Conservation (phyloP, 2,329 filamentous ascomycete genomes). For the Zarea fungicola region DNA sequence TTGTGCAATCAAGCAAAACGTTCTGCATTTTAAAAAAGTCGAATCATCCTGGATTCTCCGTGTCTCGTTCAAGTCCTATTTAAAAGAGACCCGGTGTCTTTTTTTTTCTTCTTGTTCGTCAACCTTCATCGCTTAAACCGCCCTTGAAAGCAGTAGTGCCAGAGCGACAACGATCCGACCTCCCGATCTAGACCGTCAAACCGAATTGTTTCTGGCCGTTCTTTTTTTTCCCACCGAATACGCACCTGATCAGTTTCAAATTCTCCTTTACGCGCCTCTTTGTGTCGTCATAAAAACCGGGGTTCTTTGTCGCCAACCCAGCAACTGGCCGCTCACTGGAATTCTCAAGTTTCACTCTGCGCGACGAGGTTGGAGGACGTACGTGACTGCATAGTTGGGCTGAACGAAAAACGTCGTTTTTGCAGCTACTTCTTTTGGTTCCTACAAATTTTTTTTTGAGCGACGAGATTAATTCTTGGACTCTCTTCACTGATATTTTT, state of each 20-base stretch:
- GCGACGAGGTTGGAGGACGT: slow-evolving; percentile 10
- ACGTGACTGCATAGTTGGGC: slow-evolving; percentile 3
- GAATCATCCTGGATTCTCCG: background rate
- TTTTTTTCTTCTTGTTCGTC: background rate
- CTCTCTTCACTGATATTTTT: too few species aligned
- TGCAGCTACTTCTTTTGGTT: background rate
- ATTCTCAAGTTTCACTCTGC: slow-evolving; percentile 11
- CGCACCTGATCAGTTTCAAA: background rate
- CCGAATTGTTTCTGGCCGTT: background rate
- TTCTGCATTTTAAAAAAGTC: background rate
- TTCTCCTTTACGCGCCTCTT: background rate
- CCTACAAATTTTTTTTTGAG: background rate
- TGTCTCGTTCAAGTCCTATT: background rate
- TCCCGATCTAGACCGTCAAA: slow-evolving; percentile 1
- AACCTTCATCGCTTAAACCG: background rate
- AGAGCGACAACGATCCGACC: background rate
- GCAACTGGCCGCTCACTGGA: slow-evolving; percentile 10
- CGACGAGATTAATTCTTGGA: background rate
- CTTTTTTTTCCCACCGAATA: background rate
- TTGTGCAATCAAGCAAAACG: slow-evolving; percentile 10
- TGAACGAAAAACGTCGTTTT: background rate
- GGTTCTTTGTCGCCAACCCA: background rate
- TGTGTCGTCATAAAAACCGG: slow-evolving; percentile 4
- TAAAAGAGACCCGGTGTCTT: background rate
- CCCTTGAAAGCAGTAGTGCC: too few species aligned